Evolutionary conservation across 2,329 filamentous ascomycete genomes (phyloP).

Genomic region (Aaosphaeria pasadenensis): DNA sequence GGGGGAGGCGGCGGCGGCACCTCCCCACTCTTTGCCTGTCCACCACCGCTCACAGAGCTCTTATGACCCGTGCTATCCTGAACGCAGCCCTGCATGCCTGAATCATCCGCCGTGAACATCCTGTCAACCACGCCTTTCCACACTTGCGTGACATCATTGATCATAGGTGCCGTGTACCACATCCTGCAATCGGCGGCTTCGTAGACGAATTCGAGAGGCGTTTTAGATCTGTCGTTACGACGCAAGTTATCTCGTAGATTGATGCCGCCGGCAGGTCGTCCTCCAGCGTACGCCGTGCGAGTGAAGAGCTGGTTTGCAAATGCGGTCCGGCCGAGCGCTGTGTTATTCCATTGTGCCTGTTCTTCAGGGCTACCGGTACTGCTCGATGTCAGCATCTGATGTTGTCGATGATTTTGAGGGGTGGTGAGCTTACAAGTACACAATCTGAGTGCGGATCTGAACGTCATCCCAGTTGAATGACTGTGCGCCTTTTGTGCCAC

Average conservation of each 20-base stretch:
- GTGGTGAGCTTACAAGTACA: slow-evolving; percentile 18
- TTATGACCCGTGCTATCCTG: slow-evolving; percentile 26
- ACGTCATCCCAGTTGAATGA: slow-evolving; percentile 34
- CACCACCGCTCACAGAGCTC: slow-evolving; percentile 27
- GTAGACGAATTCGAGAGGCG: slow-evolving; percentile 41
- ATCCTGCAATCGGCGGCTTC: slow-evolving; percentile 41
- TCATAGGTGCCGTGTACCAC: slow-evolving; percentile 38
- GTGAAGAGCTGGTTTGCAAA: slow-evolving; percentile 32
- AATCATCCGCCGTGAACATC: slow-evolving; percentile 19
- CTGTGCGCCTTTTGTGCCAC: slow-evolving; percentile 45
- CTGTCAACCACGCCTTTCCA: slow-evolving; percentile 38
- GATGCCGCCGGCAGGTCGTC: slow-evolving; percentile 25
- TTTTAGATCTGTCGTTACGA: slow-evolving; percentile 33
- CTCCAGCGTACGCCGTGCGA: slow-evolving; percentile 23
- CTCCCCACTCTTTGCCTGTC: slow-evolving; percentile 24
- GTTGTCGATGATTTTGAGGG: background rate
- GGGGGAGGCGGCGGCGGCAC: slow-evolving; percentile 1
- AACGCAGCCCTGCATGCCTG: slow-evolving; percentile 15
- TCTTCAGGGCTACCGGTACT: slow-evolving; percentile 28
- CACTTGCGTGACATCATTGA: slow-evolving; percentile 32
- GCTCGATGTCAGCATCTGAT: background rate
- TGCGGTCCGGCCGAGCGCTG: slow-evolving; percentile 28
- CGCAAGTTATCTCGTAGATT: slow-evolving; percentile 38
- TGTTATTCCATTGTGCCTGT: slow-evolving; percentile 25
- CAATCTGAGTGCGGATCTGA: slow-evolving; percentile 25